Percentiles rank a stretch among this genome's conserved stretches.
Evolutionary conservation across 495 filamentous ascomycete genomes (phyloP).

Genomic region (Penicillium roqueforti): DNA sequence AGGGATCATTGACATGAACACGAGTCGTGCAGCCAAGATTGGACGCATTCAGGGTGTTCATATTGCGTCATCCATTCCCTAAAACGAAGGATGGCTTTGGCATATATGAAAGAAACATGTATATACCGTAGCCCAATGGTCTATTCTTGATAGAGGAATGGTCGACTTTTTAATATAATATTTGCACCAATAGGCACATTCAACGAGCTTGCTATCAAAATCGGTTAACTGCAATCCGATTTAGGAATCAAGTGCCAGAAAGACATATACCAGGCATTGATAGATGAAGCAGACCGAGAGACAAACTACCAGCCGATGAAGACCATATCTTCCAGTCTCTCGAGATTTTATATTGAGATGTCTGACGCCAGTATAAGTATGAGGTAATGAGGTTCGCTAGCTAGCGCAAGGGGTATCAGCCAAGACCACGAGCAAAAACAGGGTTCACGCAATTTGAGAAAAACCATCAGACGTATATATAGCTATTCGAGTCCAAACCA

Average conservation of each 20-base stretch:
- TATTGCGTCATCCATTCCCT: not conserved
- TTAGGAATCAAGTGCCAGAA: not conserved
- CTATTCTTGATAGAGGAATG: not conserved
- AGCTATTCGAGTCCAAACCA: not conserved
- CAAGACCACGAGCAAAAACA: not conserved
- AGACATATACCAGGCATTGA: not conserved
- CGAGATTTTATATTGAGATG: no score
- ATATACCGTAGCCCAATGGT: not conserved
- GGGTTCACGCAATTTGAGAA: not conserved
- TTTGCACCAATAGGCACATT: not conserved
- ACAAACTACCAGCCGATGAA: not conserved
- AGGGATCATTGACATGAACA: not conserved
- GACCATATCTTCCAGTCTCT: no score
- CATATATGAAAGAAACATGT: not conserved
- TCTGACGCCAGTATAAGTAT: not conserved
- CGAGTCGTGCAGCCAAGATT: not conserved
- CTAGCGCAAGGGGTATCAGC: not conserved
- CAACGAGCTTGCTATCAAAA: not conserved
- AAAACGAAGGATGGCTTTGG: not conserved
- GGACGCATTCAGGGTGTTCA: not conserved
- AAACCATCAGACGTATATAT: not conserved
- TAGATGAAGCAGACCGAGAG: not conserved
- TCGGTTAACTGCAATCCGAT: not conserved
- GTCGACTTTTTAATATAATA: not conserved
- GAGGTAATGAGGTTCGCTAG: not conserved